Evolutionary conservation across 208 protist genomes (phyloP), one percentile per base, ranked within the genome.

Genomic region (Acanthamoeba sp.): DNA sequence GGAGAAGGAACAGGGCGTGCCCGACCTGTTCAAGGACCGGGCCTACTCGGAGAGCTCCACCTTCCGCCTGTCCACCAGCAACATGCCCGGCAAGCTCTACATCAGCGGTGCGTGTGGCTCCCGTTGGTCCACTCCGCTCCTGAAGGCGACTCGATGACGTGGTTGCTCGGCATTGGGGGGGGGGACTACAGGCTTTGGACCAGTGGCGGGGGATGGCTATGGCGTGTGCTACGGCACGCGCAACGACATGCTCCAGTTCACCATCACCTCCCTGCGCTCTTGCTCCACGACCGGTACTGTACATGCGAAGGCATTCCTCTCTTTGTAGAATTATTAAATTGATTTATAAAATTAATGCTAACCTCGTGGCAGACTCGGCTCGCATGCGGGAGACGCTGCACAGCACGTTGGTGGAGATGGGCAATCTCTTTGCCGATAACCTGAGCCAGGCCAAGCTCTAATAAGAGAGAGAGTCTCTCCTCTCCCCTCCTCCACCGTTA

Each of bases 181-280:
- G n/a, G n/a, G n/a, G n/a, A n/a, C 2, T 55, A 18, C 48, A 55
- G 76, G 76, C 29, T 84, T 84, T 9, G 76, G 76, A 12, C 76
- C 76, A 20, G 76, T 84, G 20, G 76, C 76, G 27, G 36, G 40
- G 18, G 76, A 84, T 12, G 76, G 76, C 36, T 84, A 84, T 40
- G 76, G 76, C 40, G 76, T 84, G 24, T 84, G 76, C 76, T 84
- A 84, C 76, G 76, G 76, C 76, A 84, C 76, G 38, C 76, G 76
- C 76, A 84, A 84, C 76, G 76, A 84, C 42, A 48, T 84, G 76
- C 76, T 84, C 16, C 76, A 84, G 76, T 84, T 84, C 76, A 84
- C 76, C 42, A 55, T 84, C 76, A 84, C 76, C 40, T 84, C 76
- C 40, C 76, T 84, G 14, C 76, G 76, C 42, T 84, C 76, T 18